Evolutionary conservation across 2,329 filamentous ascomycete species (phyloP), one percentile per base, ranked within the genome.

Genomic region (Alternaria tenuissima): DNA sequence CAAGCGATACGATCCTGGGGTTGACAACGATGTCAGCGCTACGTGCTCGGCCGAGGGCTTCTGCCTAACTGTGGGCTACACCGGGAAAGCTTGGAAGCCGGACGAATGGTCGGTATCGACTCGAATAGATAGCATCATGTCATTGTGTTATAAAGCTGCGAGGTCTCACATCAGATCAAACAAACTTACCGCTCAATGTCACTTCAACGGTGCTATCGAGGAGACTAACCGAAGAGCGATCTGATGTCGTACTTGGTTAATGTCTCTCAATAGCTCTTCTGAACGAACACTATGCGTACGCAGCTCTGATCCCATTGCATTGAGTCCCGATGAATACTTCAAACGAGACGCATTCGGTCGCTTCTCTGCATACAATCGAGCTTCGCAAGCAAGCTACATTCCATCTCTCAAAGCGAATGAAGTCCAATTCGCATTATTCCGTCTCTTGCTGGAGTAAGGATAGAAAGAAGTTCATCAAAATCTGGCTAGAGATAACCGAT

Each of bases 1-100:
- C 36, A 38, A 38, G 36, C 14, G 36, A 38, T 38, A 16, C 7
- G 16, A 18, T 38, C 36, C 36, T n/a, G 16, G 16, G 7, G 36
- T 38, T 8, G 36, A 38, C 16, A 18, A 38, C 4, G 6, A n/a
- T 18, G 36, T 18, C 36, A 18, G 36, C 36, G 36, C 16, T n/a
- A 38, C 16, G 16, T 38, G 16, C 8, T 18, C 36, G 36, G 36
- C 16, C 36, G 36, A 38, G 36, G 5, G 16, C 12, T 36, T 16
- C 34, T 36, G 34, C 34, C 34, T 36, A n/a, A n/a, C 34, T 36
- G 11, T 36, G 34, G 6, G 12, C 34, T 44, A 46, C 61, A 64
- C 64, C 42, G 42, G 24, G 12, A 26, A 24, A 46, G 42, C 42
- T 24, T 46, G 20, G 20, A 16, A 24, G 18, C 14, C 26, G 8